Evolutionary conservation across 306 rosid genomes (phyloP).

Genomic region (Senna siamea): DNA sequence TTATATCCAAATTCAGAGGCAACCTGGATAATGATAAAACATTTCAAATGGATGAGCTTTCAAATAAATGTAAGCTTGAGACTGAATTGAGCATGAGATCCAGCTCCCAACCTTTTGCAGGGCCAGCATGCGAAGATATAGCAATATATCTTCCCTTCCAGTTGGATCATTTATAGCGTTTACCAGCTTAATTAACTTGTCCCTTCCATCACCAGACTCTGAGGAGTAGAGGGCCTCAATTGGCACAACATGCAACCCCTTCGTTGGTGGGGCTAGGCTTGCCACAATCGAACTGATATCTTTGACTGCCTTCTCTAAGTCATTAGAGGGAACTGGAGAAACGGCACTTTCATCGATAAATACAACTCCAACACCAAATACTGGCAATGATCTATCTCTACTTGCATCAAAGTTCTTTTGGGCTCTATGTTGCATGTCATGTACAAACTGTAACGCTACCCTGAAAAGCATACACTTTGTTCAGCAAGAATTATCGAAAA

Average conservation of each 20-base stretch:
- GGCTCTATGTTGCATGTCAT: constrained; percentile 81
- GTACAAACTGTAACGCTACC: constrained; percentile 86
- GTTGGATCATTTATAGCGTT: constrained; percentile 67
- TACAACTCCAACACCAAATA: constrained; percentile 89
- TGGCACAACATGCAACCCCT: constrained; percentile 71
- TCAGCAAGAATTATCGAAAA: neutral
- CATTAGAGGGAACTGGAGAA: constrained; percentile 50
- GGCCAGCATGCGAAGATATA: constrained; percentile 69
- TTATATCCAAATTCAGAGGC: constrained; percentile 81
- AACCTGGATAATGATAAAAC: constrained; percentile 41
- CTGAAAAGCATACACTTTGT: constrained; percentile 45
- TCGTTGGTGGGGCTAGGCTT: constrained; percentile 60
- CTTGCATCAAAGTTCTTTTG: constrained; percentile 87
- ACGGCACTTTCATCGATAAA: constrained; percentile 70
- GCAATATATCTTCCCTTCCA: constrained; percentile 83
- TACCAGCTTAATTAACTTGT: constrained; percentile 49
- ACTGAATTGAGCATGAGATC: constrained; percentile 13
- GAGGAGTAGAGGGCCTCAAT: constrained; percentile 66
- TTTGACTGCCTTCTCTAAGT: constrained; percentile 51
- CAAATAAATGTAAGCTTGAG: constrained; percentile 10
- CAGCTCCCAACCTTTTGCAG: constrained; percentile 75
- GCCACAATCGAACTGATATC: constrained; percentile 58
- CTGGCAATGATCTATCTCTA: constrained; percentile 82
- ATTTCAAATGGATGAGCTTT: neutral
- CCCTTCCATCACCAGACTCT: constrained; percentile 53